phyloP scores from a whole-genome alignment of 2,329 filamentous ascomycete species.

The Exophiala calicioides region DNA sequence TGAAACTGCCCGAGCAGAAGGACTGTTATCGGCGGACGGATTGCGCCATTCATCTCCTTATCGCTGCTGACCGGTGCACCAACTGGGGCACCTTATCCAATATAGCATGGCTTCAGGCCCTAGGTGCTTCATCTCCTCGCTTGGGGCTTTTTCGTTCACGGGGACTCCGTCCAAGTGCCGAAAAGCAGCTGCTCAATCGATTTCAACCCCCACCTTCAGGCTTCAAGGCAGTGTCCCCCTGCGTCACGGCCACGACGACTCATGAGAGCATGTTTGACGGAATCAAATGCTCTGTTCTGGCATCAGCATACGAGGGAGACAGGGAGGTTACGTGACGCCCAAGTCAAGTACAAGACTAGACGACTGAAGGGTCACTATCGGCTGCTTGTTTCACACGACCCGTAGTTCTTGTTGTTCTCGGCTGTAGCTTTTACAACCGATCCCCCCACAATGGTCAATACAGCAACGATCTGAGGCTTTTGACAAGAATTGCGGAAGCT shows the following conservation, averaged over 20 bases:
- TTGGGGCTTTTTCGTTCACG: constrained; percentile 20
- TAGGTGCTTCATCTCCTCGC: constrained; percentile 24
- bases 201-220: too few relatives aligned
- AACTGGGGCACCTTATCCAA: constrained; percentile 12
- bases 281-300: too few relatives aligned
- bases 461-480: constrained; percentile 15
- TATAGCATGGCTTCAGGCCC: constrained; percentile 20
- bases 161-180: too few relatives aligned
- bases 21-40: constrained; percentile 12
- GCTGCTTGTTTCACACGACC: constrained; percentile 23
- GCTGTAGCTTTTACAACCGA: constrained; percentile 14
- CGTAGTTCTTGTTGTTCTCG: constrained; percentile 19
- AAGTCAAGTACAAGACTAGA: too few relatives aligned
- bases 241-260: too few relatives aligned
- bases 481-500: too few relatives aligned
- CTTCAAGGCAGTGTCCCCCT: too few relatives aligned
- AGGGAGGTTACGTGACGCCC: too few relatives aligned
- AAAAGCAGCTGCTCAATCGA: too few relatives aligned
- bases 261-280: too few relatives aligned
- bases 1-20: constrained; percentile 9
- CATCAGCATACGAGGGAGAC: too few relatives aligned
- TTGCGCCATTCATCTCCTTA: constrained; percentile 20
- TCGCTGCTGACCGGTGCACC: constrained; percentile 2
- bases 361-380: constrained; percentile 9
- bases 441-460: constrained; percentile 12